Base-by-base conservation (phyloP, 2,329 filamentous ascomycete genomes). In the Escovopsis sp. region DNA sequence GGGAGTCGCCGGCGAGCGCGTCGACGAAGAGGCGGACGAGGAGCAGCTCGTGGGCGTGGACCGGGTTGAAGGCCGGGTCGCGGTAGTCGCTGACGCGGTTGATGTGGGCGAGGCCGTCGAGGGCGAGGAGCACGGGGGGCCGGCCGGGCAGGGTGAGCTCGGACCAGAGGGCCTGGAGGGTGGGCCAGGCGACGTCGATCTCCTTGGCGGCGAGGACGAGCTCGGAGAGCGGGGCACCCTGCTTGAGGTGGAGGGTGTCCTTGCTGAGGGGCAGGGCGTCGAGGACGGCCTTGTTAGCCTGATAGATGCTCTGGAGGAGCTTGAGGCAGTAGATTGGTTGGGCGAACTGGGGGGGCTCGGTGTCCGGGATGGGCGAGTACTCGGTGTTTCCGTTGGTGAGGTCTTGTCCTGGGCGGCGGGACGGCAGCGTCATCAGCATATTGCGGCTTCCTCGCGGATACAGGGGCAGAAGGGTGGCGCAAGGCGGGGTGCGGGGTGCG, bases 21-120 rank as follows among this genome's bases (percentile, higher is more conserved):
- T 82, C 77, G 46, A 82, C 62, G 61, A 94, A 94, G 50, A 83
- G 73, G 43, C 77, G 72, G 41, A 94, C 69, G 19, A 95, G 69
- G 23, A 75, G 69, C 28, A 98, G 72, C 55, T 96, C 83, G 62
- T 94, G 85, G 26, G 87, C 73, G 66, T 98, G 91, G 48, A 98
- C 82, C 12, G 69, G 70, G 48, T 85, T 73, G 53, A 76, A 82
- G 23, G 82, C 68, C 2, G 81, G 68, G 48, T 75, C 75, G 49
- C 81, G 75, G 68, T 96, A 98, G 37, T 74, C 76, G 48, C 80
- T 85, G 33, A 77, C 57, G 51, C 72, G 73, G 84, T 94, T 94
- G 62, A 87, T 75, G 65, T 91, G 84, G 43, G 77, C 71, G 33
- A 96, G 68, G 41, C 81, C 81, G 57, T 98, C 91, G 40, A 93